A percentile compares a stretch with the other conserved stretches of the same genome.
These are phyloP conservation scores for Mrakia hoshinonis DNA, from an alignment of 768 basidiomycete species.

Conservation along the genomic window DNA sequence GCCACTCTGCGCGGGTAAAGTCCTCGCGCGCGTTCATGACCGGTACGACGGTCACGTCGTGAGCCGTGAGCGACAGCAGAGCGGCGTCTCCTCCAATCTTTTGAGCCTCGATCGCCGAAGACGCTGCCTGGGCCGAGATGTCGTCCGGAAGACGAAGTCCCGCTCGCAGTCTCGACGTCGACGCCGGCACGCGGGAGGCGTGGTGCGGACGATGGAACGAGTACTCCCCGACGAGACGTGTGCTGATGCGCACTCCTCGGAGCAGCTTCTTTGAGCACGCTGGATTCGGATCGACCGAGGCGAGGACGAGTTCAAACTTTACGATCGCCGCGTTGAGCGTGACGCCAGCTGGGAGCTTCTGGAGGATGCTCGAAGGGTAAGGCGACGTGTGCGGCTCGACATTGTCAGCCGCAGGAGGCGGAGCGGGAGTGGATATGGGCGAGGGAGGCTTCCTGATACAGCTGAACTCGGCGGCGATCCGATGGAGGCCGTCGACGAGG, in stretches of 20 bases:
- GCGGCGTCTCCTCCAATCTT: constrained; percentile 39
- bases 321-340: constrained; percentile 53
- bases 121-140: constrained; percentile 46
- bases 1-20: constrained; percentile 48
- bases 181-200: constrained; percentile 23
- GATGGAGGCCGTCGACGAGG: constrained; percentile 51
- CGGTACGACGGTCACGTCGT: constrained; percentile 55
- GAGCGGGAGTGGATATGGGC: constrained; percentile 34
- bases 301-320: constrained; percentile 58
- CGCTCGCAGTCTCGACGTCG: constrained; percentile 19
- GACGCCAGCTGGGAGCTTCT: constrained; percentile 52
- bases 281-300: constrained; percentile 73
- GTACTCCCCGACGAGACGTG: constrained; percentile 51
- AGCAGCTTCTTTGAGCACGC: constrained; percentile 56
- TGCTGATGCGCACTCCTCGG: constrained; percentile 58
- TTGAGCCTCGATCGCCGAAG: constrained; percentile 41
- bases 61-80: constrained; percentile 46
- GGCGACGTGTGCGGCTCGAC: not conserved
- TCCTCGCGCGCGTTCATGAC: constrained; percentile 49
- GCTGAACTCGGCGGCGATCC: constrained; percentile 43
- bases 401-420: constrained; percentile 2
- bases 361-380: constrained; percentile 29
- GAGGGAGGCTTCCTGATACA: constrained; percentile 32
- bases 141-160: constrained; percentile 53
- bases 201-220: constrained; percentile 45